These are phyloP conservation scores for Nadsonia commutata DNA, from an alignment of 1,139 yeast genomes.

Conservation along the genomic window DNA sequence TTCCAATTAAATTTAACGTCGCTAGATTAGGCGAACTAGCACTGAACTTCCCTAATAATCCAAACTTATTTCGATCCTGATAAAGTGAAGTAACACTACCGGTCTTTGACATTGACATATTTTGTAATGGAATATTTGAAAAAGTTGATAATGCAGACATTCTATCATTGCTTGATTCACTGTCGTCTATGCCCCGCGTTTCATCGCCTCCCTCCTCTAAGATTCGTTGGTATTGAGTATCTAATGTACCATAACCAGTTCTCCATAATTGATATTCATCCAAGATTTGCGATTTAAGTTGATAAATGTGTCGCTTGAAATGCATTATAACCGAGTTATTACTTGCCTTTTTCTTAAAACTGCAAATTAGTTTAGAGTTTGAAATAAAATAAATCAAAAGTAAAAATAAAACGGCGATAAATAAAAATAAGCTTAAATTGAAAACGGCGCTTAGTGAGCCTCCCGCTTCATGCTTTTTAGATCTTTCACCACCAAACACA, in stretches of 20 bases:
- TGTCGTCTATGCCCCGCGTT: too few species aligned
- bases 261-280: not conserved
- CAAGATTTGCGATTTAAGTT: not conserved
- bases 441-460: too few species aligned
- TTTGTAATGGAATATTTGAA: not conserved
- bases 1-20: not conserved
- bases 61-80: not conserved
- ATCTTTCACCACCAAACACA: not conserved
- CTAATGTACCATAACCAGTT: not conserved
- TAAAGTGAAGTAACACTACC: not conserved
- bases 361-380: too few species aligned
- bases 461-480: too few species aligned
- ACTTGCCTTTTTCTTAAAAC: too few species aligned
- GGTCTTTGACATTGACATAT: not conserved
- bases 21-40: not conserved
- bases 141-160: not conserved
- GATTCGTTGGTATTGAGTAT: not conserved
- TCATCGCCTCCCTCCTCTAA: not conserved
- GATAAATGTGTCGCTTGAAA: too few species aligned
- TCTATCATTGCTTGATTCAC: too few species aligned
- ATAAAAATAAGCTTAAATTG: too few species aligned
- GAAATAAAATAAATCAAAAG: too few species aligned
- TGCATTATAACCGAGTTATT: too few species aligned
- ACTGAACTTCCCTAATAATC: not conserved
- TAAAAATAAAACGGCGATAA: too few species aligned